phyloP scores from a whole-genome alignment of 2,329 filamentous ascomycete species.

The Colletotrichum melonis region DNA sequence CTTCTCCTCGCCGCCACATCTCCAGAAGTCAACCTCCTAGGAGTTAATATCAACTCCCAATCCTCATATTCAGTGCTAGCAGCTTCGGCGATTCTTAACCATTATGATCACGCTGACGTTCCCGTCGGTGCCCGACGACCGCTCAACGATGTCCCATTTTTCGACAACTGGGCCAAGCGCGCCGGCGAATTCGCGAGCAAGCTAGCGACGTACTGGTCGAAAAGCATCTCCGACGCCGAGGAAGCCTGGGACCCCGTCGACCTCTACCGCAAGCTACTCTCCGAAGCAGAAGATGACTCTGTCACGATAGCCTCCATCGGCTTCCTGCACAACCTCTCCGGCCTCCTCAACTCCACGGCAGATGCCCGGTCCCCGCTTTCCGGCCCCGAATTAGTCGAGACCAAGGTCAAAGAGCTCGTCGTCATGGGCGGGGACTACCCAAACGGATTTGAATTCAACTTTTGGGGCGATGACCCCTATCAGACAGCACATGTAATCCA shows the following conservation, averaged over 20 bases:
- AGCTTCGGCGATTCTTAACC: conserved; percentile 50
- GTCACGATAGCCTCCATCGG: conserved; percentile 59
- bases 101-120: conserved; percentile 50
- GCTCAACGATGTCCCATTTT: conserved; percentile 54
- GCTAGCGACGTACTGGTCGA: conserved; percentile 54
- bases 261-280: conserved; percentile 57
- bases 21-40: conserved; percentile 49
- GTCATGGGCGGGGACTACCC: conserved; percentile 65
- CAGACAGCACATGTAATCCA: conserved; percentile 56
- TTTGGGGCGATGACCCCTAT: conserved; percentile 52
- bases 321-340: conserved; percentile 59
- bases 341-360: conserved; percentile 55
- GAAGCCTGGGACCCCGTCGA: conserved; percentile 54
- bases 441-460: conserved; percentile 60
- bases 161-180: conserved; percentile 52
- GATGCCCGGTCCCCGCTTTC: conserved; percentile 51
- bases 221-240: conserved; percentile 48
- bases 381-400: conserved; percentile 53
- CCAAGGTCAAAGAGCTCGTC: conserved; percentile 60
- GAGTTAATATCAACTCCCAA: conserved; percentile 54
- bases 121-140: conserved; percentile 54
- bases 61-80: conserved; percentile 55
- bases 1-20: conserved; percentile 54
- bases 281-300: conserved; percentile 51
- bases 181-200: conserved; percentile 59